These are phyloP conservation scores for Candida sp. DNA, from an alignment of 1,139 yeast species.

Conservation along the genomic window DNA sequence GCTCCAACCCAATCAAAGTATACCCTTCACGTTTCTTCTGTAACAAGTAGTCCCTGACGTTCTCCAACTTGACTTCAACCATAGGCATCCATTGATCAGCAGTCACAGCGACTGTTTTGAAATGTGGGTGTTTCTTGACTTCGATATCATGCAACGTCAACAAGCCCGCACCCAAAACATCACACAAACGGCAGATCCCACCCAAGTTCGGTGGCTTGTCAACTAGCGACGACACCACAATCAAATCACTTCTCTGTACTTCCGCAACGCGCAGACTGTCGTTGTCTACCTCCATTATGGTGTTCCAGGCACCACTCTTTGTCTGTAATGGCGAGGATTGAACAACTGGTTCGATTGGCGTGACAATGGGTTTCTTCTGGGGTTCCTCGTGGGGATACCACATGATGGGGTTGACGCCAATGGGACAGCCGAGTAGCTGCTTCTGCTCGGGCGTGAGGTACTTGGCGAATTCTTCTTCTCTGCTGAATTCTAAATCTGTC, in stretches of 20 bases:
- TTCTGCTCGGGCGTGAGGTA: conserved; percentile 34
- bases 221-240: conserved; percentile 87
- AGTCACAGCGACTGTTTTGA: conserved; percentile 89
- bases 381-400: conserved; percentile 20
- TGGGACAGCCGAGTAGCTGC: conserved; percentile 31
- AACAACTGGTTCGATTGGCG: conserved; percentile 4
- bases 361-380: conserved; percentile 14
- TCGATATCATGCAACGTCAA: conserved; percentile 75
- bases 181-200: conserved; percentile 91
- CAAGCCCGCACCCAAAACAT: conserved; percentile 88
- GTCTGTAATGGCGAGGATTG: conserved; percentile 67
- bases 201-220: conserved; percentile 94
- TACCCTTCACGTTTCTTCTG: conserved; percentile 79
- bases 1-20: conserved; percentile 88
- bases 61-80: conserved; percentile 68
- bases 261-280: conserved; percentile 31
- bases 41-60: conserved; percentile 59
- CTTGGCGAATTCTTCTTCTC: conserved; percentile 35
- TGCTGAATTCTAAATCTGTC: conserved; percentile 52
- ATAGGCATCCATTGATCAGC: conserved; percentile 98
- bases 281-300: conserved; percentile 64
- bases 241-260: conserved; percentile 70
- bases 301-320: conserved; percentile 88
- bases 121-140: conserved; percentile 68
- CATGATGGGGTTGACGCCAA: conserved; percentile 40